Conservation (phyloP, 2,329 filamentous ascomycete species). For the Cercospora berteroae region DNA sequence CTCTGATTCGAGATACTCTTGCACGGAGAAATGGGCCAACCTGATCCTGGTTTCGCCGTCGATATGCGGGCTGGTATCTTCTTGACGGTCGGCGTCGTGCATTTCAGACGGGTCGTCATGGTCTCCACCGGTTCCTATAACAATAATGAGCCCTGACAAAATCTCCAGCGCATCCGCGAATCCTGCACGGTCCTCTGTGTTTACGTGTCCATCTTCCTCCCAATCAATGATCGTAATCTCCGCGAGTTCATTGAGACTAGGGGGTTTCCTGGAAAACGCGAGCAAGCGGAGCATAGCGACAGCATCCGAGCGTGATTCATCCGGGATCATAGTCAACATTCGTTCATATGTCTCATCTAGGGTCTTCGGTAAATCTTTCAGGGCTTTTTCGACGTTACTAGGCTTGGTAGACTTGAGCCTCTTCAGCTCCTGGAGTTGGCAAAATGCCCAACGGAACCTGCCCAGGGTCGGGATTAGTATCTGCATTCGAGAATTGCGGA, state of each 20-base stretch:
- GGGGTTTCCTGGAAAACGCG: conserved; percentile 23
- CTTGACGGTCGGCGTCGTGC: not conserved
- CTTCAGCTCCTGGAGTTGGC: conserved; percentile 30
- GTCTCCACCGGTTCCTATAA: no score
- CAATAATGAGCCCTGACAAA: conserved; percentile 16
- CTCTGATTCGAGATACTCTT: conserved; percentile 7
- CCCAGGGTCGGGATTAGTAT: not conserved
- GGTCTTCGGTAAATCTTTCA: conserved; percentile 25
- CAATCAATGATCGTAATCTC: conserved; percentile 26
- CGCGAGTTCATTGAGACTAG: conserved; percentile 22
- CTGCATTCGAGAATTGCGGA: not conserved
- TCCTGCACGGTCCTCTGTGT: conserved; percentile 10
- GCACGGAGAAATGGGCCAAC: not conserved
- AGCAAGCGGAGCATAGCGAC: conserved; percentile 25
- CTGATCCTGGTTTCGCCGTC: conserved; percentile 14
- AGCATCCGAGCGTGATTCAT: conserved; percentile 15
- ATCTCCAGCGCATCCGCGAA: conserved; percentile 18
- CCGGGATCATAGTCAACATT: conserved; percentile 24
- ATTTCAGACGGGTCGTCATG: no score
- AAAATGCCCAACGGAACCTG: conserved; percentile 34
- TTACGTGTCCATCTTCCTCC: conserved; percentile 12
- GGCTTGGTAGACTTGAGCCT: conserved; percentile 23
- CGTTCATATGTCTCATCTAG: conserved; percentile 33
- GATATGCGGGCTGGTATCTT: not conserved
- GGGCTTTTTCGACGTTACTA: conserved; percentile 16